These are phyloP conservation scores for Clarireedia hainanense DNA, from an alignment of 2,329 filamentous ascomycete genomes.

Conservation along the genomic window DNA sequence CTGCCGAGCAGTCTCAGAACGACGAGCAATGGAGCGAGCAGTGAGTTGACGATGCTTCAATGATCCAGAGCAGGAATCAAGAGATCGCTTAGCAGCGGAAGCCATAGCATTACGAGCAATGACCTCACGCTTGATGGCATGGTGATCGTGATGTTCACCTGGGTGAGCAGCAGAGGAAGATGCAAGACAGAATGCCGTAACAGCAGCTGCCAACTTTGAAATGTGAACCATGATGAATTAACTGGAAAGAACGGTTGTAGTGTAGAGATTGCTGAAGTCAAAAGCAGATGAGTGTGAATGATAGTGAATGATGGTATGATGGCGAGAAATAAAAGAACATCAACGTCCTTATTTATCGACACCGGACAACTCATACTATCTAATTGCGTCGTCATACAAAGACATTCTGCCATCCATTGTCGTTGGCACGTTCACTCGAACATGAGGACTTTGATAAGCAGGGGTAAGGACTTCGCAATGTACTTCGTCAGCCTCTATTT, in stretches of 20 bases:
- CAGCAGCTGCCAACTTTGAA: not conserved
- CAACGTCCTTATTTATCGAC: not conserved
- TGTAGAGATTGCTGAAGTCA: not conserved
- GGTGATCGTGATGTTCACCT: conserved; percentile 3
- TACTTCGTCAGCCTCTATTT: conserved; percentile 1
- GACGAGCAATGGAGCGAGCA: conserved; percentile 27
- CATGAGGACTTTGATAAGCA: not conserved
- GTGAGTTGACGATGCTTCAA: conserved; percentile 31
- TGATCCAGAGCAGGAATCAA: conserved; percentile 30
- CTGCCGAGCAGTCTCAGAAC: conserved; percentile 26
- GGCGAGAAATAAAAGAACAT: not conserved
- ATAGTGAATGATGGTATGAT: not conserved
- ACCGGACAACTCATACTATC: not conserved
- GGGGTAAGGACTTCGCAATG: not conserved
- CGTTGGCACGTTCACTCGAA: not conserved
- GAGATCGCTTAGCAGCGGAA: conserved; percentile 8
- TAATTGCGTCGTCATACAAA: not conserved
- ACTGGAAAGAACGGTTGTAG: not conserved
- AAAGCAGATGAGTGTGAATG: not conserved
- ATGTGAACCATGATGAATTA: conserved; percentile 3
- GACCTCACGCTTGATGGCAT: conserved; percentile 8
- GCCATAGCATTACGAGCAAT: conserved; percentile 5
- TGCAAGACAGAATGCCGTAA: not conserved
- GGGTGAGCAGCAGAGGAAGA: conserved; percentile 4
- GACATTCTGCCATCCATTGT: not conserved